Conservation (phyloP, 352 stramenopile species). For the Pelagophyceae sp. region DNA sequence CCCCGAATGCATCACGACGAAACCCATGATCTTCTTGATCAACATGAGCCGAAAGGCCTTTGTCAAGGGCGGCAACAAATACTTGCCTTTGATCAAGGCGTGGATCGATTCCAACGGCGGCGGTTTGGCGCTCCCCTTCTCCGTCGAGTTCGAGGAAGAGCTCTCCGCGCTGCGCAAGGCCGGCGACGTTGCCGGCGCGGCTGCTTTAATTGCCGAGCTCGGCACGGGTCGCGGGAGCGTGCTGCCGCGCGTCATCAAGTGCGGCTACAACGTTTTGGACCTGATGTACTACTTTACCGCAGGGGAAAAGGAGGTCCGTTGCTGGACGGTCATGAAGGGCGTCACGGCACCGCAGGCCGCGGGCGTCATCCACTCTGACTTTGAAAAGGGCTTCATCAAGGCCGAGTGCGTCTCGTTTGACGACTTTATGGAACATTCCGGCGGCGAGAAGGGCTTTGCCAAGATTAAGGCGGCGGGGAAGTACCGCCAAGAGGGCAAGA, state of each 20-base stretch:
- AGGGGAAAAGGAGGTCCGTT: constrained; percentile 65
- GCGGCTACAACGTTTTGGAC: constrained; percentile 80
- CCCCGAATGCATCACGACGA: constrained; percentile 65
- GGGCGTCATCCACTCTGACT: constrained; percentile 98
- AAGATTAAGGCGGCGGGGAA: constrained; percentile 59
- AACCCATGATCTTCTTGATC: constrained; percentile 91
- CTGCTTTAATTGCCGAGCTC: too few species aligned
- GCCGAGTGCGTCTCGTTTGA: constrained; percentile 91
- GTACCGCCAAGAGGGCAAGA: constrained; percentile 88
- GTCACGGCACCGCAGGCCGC: constrained; percentile 66
- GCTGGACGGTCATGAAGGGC: constrained; percentile 70
- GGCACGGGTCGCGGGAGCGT: too few species aligned
- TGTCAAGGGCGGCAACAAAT: constrained; percentile 67
- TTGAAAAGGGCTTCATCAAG: constrained; percentile 98
- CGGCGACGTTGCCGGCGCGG: constrained; percentile 47
- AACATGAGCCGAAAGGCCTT: constrained; percentile 85
- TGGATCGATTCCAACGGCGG: too few species aligned
- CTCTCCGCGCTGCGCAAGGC: constrained; percentile 54
- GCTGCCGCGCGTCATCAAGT: too few species aligned
- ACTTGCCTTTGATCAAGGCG: constrained; percentile 81
- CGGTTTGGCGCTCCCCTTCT: too few species aligned
- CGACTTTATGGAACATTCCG: constrained; percentile 79
- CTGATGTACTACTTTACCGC: constrained; percentile 93
- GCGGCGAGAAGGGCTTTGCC: constrained; percentile 67
- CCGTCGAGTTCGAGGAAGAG: constrained; percentile 80